These are phyloP conservation scores for Fusarium sp. DNA, from an alignment of 2,329 filamentous ascomycete genomes.

Conservation along the genomic window DNA sequence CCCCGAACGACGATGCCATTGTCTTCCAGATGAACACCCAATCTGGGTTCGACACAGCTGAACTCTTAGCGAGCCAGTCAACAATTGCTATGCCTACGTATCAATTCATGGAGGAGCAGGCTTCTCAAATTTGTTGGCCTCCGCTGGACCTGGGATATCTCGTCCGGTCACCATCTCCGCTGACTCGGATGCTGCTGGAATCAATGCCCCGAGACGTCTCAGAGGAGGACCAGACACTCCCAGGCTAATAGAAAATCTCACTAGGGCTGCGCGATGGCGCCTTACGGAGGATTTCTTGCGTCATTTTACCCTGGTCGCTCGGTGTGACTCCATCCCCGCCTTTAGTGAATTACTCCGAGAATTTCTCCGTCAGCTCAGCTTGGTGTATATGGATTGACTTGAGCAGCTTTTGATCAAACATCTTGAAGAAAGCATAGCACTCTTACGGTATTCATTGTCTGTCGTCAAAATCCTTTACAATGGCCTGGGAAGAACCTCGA, in stretches of 20 bases:
- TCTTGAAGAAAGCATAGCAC: background rate
- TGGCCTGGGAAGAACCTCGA: constrained; percentile 58
- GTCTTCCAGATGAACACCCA: constrained; percentile 24
- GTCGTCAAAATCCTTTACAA: constrained; percentile 37
- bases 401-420: background rate
- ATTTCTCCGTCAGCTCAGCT: constrained; percentile 41
- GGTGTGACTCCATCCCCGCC: constrained; percentile 20
- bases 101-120: constrained; percentile 44
- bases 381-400: background rate
- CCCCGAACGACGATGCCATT: constrained; percentile 13
- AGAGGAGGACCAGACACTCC: constrained; percentile 30
- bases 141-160: constrained; percentile 42
- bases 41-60: constrained; percentile 25
- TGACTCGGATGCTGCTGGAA: constrained; percentile 43
- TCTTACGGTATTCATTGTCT: background rate
- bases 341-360: constrained; percentile 22
- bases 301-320: constrained; percentile 28
- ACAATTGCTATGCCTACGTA: constrained; percentile 40
- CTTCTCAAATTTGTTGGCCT: constrained; percentile 42
- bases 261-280: constrained; percentile 26
- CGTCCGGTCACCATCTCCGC: constrained; percentile 41
- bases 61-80: constrained; percentile 31
- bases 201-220: constrained; percentile 37
- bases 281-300: constrained; percentile 25
- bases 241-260: background rate